Evolutionary conservation across 768 basidiomycete genomes (phyloP), one percentile per base, ranked within the genome.

Genomic region (Gymnopilus dilepis): DNA sequence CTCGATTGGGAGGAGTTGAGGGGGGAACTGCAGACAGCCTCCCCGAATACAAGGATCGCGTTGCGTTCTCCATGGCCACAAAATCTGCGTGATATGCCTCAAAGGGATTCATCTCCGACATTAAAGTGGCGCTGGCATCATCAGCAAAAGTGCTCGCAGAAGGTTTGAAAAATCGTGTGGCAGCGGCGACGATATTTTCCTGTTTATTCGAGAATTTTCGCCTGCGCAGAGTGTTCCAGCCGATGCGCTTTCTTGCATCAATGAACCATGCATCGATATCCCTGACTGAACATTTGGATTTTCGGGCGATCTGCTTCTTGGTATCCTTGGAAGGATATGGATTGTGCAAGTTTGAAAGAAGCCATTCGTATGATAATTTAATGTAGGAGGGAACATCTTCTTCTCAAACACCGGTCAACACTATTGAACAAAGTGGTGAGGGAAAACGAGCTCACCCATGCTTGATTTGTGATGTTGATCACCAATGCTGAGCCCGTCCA

Each of bases 241-340:
- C 85, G 0, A 86, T 85, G 0, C 84, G 78, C 21, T 78, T 80
- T 0, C 85, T 78, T 1, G 71, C 74, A 7, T 80, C 78, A 19
- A 76, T 63, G 31, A 86, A 86, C 86, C 86, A 86, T 0, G 68
- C 63, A 38, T 79, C 78, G 42, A 86, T 54, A 0, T 76, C 74
- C 42, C 66, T 74, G 2, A 71, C 1, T 0, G 64, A 62, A 24
- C 33, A 72, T 0, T 69, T 64, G 0, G 77, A 68, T 4, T 67
- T 51, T 0, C 12, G 57, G 2, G 78, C 63, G 41, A 86, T 68
- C 0, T 50, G 21, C 0, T 53, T 42, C 22, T 78, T 78, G 19
- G 70, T 56, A 13, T 70, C 68, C 15, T 60, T 73, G 0, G 76
- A 64, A 0, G 86, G 86, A 58, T 87, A 87, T 0, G 86, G 86